phyloP scores from a whole-genome alignment of 1,284 basidiomycete species.

The Sanguinoderma infundibulare region DNA sequence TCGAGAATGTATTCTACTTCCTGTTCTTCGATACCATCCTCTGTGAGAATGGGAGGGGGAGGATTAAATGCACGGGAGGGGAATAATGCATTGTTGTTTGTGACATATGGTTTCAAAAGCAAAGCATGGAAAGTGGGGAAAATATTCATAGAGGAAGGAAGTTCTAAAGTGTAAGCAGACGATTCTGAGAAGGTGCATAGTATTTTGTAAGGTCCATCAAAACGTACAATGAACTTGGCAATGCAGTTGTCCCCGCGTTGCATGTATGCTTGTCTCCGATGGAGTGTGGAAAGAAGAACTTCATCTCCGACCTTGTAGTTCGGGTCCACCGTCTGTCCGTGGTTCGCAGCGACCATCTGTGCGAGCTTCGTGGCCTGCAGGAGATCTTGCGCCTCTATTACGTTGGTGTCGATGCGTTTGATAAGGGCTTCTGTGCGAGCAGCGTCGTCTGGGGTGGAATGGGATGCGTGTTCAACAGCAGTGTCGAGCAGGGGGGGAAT shows the following conservation, averaged over 20 bases:
- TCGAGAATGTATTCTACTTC: no score
- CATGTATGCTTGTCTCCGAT: conserved; percentile 33
- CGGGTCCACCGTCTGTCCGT: conserved; percentile 12
- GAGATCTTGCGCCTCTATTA: conserved; percentile 24
- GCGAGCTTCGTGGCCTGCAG: conserved; percentile 21
- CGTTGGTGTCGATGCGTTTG: conserved; percentile 2
- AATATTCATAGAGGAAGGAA: conserved; percentile 30
- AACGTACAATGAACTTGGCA: conserved; percentile 40
- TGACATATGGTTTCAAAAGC: conserved; percentile 2
- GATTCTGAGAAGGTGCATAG: conserved; percentile 9
- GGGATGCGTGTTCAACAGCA: not conserved
- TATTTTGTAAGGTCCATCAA: conserved; percentile 39
- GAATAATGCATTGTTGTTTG: conserved; percentile 8
- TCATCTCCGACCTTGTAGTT: conserved; percentile 27
- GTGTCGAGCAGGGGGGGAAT: conserved; percentile 28
- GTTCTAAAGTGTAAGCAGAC: conserved; percentile 30
- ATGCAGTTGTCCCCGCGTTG: conserved; percentile 30
- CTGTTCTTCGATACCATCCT: no score
- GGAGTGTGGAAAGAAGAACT: conserved; percentile 35
- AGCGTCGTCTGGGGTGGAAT: not conserved
- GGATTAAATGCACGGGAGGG: conserved; percentile 21
- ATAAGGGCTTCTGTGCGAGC: not conserved
- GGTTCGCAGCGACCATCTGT: conserved; percentile 18
- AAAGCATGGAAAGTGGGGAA: conserved; percentile 29
- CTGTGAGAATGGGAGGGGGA: no score